Base-by-base conservation (phyloP, 176 grass and related monocot species). In the Carex cristatella region DNA sequence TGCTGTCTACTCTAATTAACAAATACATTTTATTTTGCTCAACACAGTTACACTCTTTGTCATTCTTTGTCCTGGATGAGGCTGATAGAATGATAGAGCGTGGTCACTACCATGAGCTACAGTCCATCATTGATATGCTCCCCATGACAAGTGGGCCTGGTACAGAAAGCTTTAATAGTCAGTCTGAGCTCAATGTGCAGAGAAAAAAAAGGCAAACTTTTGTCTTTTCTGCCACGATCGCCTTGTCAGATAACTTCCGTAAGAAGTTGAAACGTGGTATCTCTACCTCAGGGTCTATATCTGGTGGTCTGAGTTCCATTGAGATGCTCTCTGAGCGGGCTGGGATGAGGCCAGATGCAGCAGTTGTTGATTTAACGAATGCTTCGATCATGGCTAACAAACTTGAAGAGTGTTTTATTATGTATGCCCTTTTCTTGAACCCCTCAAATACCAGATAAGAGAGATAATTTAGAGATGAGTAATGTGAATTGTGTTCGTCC, bases 51-150 rank as follows among this genome's bases (percentile, higher is more conserved):
- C 88, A 92, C 65, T 97, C 94, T 12, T 87, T 97, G 53, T 97
- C 94, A 70, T 97, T 97, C 87, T 97, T 97, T 16, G 86, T 94
- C 69, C 71, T 97, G 89, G 94, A 97, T 85, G 94, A 97, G 81
- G 94, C 94, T 92, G 94, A 97, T 85, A 91, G 94, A 89, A 97
- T 97, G 92, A 91, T 92, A 67, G 94, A 97, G 79, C 68, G 78
- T 28, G 94, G 94, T 7, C 94, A 97, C 83, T 94, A 94, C 76
- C 81, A 91, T 79, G 94, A 97, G 84, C 84, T 97, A 68, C 94
- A 94, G 84, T 97, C 90, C 87, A 94, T 97, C 81, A 92, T 94
- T 61, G 94, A 97, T 71, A 92, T 94, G 87, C 85, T 97, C 32
- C 92, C 94, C 35, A 42, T 87, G 49, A 79, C 58, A 68, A 81